A percentile compares a stretch with the other conserved stretches of the same genome.
These are phyloP conservation scores for Erythrobasidium yunnanense DNA, from an alignment of 768 basidiomycete genomes.

Conservation along the genomic window DNA sequence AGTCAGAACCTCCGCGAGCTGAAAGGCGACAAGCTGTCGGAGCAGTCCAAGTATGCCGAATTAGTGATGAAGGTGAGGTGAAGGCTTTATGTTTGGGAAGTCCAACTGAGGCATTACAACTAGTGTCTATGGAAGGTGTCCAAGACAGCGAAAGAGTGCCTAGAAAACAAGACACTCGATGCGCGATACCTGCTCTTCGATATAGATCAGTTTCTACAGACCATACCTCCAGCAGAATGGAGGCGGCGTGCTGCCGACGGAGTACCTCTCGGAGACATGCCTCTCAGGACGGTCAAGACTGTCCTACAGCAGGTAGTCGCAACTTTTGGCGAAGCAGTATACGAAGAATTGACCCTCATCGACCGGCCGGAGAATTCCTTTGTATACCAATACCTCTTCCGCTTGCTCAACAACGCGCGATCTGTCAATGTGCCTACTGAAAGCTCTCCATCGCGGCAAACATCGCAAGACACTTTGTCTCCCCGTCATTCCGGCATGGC, in stretches of 20 bases:
- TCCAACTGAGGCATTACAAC: conserved; percentile 43
- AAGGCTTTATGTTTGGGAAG: neutral
- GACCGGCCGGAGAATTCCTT: conserved; percentile 96
- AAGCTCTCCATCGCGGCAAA: neutral
- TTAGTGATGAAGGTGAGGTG: conserved; percentile 37
- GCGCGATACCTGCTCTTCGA: conserved; percentile 81
- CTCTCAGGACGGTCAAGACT: conserved; percentile 90
- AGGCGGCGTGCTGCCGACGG: conserved; percentile 77
- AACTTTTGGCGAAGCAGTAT: conserved; percentile 76
- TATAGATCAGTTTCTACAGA: conserved; percentile 86
- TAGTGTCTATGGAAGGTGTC: conserved; percentile 99
- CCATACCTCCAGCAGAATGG: conserved; percentile 92
- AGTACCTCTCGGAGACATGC: conserved; percentile 95
- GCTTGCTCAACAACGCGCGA: conserved; percentile 56
- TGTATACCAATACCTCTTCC: conserved; percentile 88
- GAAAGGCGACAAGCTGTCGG: conserved; percentile 75
- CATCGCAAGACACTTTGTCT: too few species aligned
- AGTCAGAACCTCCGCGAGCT: conserved; percentile 54
- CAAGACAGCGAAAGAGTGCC: conserved; percentile 81
- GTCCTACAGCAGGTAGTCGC: conserved; percentile 96
- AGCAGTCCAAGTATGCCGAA: conserved; percentile 50
- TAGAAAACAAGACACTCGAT: conserved; percentile 65
- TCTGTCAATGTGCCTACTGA: neutral
- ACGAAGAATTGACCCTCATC: conserved; percentile 79
- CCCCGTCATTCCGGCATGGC: neutral